Percentiles rank a stretch among this genome's conserved stretches.
These are phyloP conservation scores for Phylloporus sp. DNA, from an alignment of 768 basidiomycete genomes.

Conservation along the genomic window DNA sequence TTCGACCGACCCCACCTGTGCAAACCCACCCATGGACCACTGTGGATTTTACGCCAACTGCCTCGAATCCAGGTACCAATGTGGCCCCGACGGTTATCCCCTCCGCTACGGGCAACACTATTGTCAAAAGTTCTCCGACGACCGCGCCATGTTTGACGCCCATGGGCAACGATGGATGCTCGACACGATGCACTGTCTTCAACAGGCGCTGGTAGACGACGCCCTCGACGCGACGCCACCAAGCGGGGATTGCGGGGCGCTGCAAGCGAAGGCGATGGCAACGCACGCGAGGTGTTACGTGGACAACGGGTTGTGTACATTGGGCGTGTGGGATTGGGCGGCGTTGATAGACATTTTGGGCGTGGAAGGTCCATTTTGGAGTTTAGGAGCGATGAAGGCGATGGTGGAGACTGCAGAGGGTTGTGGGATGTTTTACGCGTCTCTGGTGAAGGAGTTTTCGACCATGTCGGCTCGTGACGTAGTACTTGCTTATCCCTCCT, in stretches of 20 bases:
- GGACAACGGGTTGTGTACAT: slow-evolving; percentile 38
- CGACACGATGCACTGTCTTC: slow-evolving; percentile 44
- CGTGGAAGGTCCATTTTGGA: slow-evolving; percentile 11
- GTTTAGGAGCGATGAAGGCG: slow-evolving; percentile 18
- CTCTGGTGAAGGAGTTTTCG: slow-evolving; percentile 8
- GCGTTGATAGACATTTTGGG: slow-evolving; percentile 33
- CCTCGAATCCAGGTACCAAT: slow-evolving; percentile 42
- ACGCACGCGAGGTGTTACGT: slow-evolving; percentile 41
- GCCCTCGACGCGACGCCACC: slow-evolving; percentile 19
- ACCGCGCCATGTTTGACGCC: slow-evolving; percentile 27
- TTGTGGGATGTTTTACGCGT: slow-evolving; percentile 13
- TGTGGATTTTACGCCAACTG: slow-evolving; percentile 44
- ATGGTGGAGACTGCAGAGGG: slow-evolving; percentile 3
- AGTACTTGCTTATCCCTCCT: too few species aligned
- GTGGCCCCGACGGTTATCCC: slow-evolving; percentile 41
- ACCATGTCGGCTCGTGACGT: too few species aligned
- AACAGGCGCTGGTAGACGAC: slow-evolving; percentile 37
- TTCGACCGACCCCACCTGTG: slow-evolving; percentile 15
- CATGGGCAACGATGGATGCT: slow-evolving; percentile 41
- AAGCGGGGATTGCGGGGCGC: slow-evolving; percentile 26
- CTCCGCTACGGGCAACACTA: slow-evolving; percentile 37
- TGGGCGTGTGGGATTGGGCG: slow-evolving; percentile 34
- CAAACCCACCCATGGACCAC: slow-evolving; percentile 32
- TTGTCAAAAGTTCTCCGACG: slow-evolving; percentile 36
- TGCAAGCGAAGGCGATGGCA: slow-evolving; percentile 36